Evolutionary conservation across 2,329 filamentous ascomycete genomes (phyloP).

Genomic region (Aspergillus tubingensis): DNA sequence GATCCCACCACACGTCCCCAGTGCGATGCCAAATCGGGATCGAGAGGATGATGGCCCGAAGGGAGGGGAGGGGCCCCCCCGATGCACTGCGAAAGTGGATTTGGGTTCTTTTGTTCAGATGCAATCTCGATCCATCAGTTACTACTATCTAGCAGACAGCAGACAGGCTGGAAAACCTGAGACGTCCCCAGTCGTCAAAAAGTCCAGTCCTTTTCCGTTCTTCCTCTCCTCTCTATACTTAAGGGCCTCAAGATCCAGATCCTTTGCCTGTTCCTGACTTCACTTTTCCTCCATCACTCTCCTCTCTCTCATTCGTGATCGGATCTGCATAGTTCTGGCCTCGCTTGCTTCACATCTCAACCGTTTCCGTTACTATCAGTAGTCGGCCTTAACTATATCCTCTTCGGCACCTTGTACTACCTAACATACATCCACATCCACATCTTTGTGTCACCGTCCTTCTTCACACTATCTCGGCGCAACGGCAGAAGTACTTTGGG

Average conservation of each 20-base stretch:
- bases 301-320: not conserved
- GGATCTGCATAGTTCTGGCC: not conserved
- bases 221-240: slow-evolving; percentile 13
- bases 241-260: slow-evolving; percentile 17
- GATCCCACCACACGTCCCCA: slow-evolving; percentile 5
- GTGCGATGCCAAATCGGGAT: slow-evolving; percentile 16
- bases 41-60: slow-evolving; percentile 11
- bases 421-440: slow-evolving; percentile 3
- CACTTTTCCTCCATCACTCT: slow-evolving; percentile 1
- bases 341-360: not conserved
- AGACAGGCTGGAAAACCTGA: slow-evolving; percentile 15
- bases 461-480: slow-evolving; percentile 10
- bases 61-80: slow-evolving; percentile 1
- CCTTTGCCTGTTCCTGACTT: slow-evolving; percentile 9
- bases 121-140: slow-evolving; percentile 19
- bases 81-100: slow-evolving; percentile 4
- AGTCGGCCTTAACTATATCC: not conserved
- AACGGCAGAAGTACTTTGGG: slow-evolving; percentile 11
- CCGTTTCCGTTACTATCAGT: no score
- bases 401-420: not conserved
- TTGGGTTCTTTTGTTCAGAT: slow-evolving; percentile 19
- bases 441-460: slow-evolving; percentile 21
- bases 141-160: slow-evolving; percentile 14
- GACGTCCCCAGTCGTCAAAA: slow-evolving; percentile 14
- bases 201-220: slow-evolving; percentile 10